phyloP scores from a whole-genome alignment of 805 yeast species.

The Grigorovia humatica region DNA sequence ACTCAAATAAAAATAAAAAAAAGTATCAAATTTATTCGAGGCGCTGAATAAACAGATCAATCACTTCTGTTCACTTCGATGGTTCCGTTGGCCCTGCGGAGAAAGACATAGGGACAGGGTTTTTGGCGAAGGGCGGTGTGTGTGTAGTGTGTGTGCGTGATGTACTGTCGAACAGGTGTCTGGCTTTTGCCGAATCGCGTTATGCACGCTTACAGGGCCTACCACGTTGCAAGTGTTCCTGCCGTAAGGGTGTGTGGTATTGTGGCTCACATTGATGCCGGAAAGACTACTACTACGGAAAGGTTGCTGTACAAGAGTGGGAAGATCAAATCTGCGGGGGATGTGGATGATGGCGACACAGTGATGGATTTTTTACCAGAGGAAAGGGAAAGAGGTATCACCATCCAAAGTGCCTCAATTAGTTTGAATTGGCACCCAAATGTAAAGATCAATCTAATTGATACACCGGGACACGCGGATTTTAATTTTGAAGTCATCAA shows the following conservation, averaged over 20 bases:
- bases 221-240: neutral
- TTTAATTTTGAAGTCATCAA: conserved; percentile 90
- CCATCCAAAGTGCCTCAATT: conserved; percentile 94
- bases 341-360: conserved; percentile 95
- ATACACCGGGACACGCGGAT: conserved; percentile 98
- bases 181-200: too few species aligned
- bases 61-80: too few species aligned
- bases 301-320: conserved; percentile 90
- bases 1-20: too few species aligned
- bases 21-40: too few species aligned
- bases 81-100: too few species aligned
- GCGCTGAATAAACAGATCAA: too few species aligned
- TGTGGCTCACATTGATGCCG: conserved; percentile 98
- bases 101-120: too few species aligned
- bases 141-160: too few species aligned
- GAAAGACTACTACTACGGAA: conserved; percentile 96
- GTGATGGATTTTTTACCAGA: conserved; percentile 87
- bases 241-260: conserved; percentile 74
- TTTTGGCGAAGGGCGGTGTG: too few species aligned
- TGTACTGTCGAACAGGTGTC: too few species aligned
- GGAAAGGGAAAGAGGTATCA: conserved; percentile 87
- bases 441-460: conserved; percentile 77
- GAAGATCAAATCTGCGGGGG: conserved; percentile 66
- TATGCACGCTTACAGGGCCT: too few species aligned
- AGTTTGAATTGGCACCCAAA: conserved; percentile 65